Evolutionary conservation across 2,329 filamentous ascomycete species (phyloP).

Genomic region (Didymella pomorum): DNA sequence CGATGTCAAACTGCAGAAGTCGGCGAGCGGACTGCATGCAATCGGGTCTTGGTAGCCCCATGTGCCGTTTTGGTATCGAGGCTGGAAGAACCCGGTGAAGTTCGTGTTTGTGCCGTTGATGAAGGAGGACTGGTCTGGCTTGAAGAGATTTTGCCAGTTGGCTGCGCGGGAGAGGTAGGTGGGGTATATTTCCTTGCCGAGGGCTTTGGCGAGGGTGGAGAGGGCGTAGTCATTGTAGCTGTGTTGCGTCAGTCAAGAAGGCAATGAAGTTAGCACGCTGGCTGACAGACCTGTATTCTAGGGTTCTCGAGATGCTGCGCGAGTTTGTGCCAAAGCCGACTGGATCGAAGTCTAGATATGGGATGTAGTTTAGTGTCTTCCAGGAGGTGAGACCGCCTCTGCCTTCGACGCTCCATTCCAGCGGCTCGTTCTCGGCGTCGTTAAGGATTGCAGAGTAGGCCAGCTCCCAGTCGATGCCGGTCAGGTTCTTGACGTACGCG

Average conservation of each 20-base stretch:
- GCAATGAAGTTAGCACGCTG: background rate
- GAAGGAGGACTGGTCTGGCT: background rate
- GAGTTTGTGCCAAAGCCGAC: background rate
- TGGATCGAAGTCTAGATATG: background rate
- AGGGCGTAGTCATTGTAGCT: background rate
- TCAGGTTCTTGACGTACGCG: background rate
- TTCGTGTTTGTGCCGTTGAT: background rate
- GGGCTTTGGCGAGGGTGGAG: background rate
- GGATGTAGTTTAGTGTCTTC: background rate
- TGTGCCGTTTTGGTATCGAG: conserved; percentile 67
- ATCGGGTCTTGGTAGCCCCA: conserved; percentile 73
- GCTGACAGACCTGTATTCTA: background rate
- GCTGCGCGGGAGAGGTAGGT: background rate
- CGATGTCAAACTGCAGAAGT: conserved; percentile 44
- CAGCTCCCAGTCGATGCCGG: background rate
- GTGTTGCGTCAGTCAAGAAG: background rate
- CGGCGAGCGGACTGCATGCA: conserved; percentile 42
- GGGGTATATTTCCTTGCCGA: background rate
- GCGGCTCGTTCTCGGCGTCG: background rate
- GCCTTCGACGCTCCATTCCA: background rate
- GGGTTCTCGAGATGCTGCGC: background rate
- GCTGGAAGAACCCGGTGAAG: background rate
- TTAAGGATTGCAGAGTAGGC: background rate
- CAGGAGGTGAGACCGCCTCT: background rate
- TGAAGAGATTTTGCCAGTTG: background rate